Evolutionary conservation across 179 eudicot species (phyloP).

Genomic region (Drosera spatulata): DNA sequence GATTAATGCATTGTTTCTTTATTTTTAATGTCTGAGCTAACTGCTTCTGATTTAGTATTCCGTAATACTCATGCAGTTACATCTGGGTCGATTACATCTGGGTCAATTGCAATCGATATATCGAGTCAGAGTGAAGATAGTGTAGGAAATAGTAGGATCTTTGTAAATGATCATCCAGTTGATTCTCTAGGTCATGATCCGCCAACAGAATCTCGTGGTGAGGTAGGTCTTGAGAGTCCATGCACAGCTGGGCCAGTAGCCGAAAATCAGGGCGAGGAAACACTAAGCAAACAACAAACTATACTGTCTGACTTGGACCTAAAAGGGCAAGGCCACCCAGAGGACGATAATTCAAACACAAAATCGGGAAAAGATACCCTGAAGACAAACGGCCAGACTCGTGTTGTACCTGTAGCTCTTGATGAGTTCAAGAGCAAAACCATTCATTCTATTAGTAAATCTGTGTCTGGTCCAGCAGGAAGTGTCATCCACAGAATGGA

Average conservation of each 20-base stretch:
- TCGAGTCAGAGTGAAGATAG: constrained; percentile 43
- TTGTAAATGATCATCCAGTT: constrained; percentile 10
- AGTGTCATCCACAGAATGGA: constrained; percentile 66
- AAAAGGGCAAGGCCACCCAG: constrained; percentile 15
- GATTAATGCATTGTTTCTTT: too few relatives aligned
- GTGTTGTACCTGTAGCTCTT: constrained; percentile 51
- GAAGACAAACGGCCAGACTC: constrained; percentile 35
- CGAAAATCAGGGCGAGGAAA: constrained; percentile 10
- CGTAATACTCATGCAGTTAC: constrained; percentile 29
- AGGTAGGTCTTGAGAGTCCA: constrained; percentile 17
- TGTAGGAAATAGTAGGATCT: constrained; percentile 11
- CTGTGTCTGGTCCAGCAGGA: constrained; percentile 41
- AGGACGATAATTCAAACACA: constrained; percentile 8
- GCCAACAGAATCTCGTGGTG: constrained; percentile 13
- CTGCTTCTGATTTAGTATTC: neutral
- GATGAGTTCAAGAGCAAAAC: constrained; percentile 86
- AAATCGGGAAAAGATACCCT: constrained; percentile 23
- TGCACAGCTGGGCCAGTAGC: constrained; percentile 11
- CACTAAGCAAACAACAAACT: constrained; percentile 11
- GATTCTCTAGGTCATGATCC: constrained; percentile 12
- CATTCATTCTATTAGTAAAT: constrained; percentile 34
- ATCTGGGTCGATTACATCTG: constrained; percentile 24
- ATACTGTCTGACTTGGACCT: constrained; percentile 3
- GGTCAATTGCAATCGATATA: constrained; percentile 19
- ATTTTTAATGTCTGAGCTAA: too few relatives aligned